Percentiles rank a stretch among this genome's conserved stretches.
phyloP scores from a whole-genome alignment of 1,284 basidiomycete species.

The Sporisorium sorghi region DNA sequence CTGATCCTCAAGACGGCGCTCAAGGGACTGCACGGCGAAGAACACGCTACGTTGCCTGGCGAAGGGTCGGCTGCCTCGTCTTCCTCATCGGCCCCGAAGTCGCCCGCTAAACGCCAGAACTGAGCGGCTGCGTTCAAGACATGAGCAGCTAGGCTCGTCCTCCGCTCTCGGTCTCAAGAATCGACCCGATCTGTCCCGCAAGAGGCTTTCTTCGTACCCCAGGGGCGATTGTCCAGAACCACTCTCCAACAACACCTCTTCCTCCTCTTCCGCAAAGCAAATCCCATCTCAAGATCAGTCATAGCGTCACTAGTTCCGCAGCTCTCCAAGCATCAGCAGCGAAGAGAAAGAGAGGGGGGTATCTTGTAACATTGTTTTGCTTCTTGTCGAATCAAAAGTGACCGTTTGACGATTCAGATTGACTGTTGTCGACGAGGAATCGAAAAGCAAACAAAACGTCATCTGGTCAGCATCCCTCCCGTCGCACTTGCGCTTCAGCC shows the following conservation, averaged over 20 bases:
- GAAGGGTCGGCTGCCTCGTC: not conserved
- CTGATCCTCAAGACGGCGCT: slow-evolving; percentile 4
- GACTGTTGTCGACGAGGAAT: slow-evolving; percentile 6
- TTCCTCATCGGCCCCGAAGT: not conserved
- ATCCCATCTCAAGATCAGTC: no score
- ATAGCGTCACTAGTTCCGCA: no score
- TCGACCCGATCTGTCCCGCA: no score
- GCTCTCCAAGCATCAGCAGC: not conserved
- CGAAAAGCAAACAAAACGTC: not conserved
- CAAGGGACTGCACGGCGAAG: slow-evolving; percentile 4
- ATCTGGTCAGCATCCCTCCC: not conserved
- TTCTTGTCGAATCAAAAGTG: not conserved
- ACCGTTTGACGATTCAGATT: slow-evolving; percentile 8
- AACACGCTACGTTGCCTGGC: not conserved
- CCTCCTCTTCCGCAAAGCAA: no score
- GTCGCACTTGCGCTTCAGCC: not conserved
- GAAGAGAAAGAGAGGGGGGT: not conserved
- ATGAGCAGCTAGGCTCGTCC: no score
- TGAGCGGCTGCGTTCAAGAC: no score
- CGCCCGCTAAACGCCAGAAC: not conserved
- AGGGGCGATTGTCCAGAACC: no score
- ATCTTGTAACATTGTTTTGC: slow-evolving; percentile 5
- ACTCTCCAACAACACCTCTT: no score
- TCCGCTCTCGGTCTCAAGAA: no score
- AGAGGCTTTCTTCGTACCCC: no score